phyloP scores from a whole-genome alignment of 352 stramenopile genomes.

The Phytophthora pseudosyringae region DNA sequence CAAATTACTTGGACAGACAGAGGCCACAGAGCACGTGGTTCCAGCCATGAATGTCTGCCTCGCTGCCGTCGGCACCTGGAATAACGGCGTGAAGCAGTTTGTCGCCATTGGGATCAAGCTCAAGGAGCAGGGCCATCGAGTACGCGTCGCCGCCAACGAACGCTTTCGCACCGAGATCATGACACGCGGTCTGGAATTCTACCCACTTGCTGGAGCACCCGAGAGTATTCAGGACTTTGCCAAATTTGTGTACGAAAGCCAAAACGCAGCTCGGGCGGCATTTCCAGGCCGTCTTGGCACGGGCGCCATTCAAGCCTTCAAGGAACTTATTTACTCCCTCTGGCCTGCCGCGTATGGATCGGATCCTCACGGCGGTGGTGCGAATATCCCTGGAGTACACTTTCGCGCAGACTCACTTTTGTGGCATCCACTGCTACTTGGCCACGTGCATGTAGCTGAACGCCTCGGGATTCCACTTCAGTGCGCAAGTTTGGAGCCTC shows the following conservation, averaged over 20 bases:
- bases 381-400: slow-evolving; percentile 32
- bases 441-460: slow-evolving; percentile 55
- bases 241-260: slow-evolving; percentile 28
- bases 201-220: slow-evolving; percentile 42
- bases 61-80: slow-evolving; percentile 46
- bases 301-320: slow-evolving; percentile 40
- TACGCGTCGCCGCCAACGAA: slow-evolving; percentile 81
- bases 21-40: neutral
- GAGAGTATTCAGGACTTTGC: slow-evolving; percentile 37
- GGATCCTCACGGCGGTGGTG: slow-evolving; percentile 41
- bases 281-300: slow-evolving; percentile 24
- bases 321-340: slow-evolving; percentile 49
- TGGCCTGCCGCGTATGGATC: slow-evolving; percentile 48
- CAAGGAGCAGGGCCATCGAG: slow-evolving; percentile 69
- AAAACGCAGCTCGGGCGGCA: slow-evolving; percentile 18
- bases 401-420: slow-evolving; percentile 58
- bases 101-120: slow-evolving; percentile 65
- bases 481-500: slow-evolving; percentile 45
- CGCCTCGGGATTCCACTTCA: slow-evolving; percentile 58
- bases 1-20: neutral
- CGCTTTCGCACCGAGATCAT: slow-evolving; percentile 68
- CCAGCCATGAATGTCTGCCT: slow-evolving; percentile 49
- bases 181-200: slow-evolving; percentile 50
- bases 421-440: slow-evolving; percentile 50
- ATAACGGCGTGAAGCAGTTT: slow-evolving; percentile 65